Conservation (phyloP, 768 basidiomycete genomes). For the Lactarius hatsudake region DNA sequence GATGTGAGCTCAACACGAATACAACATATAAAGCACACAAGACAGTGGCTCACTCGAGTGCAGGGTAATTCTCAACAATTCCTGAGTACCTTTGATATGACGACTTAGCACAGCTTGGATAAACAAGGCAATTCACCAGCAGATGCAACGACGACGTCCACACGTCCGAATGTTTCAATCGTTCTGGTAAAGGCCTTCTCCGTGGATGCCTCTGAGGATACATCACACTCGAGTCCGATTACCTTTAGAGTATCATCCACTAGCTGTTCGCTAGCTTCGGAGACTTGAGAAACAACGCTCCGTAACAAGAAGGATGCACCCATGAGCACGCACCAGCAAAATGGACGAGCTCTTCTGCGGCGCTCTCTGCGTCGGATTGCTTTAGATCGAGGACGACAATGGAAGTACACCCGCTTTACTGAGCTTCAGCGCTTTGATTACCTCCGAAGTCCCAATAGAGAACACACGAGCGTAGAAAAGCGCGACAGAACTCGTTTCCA, state of each 20-base stretch:
- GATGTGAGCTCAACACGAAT: conserved; percentile 6
- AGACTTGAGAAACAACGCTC: conserved; percentile 33
- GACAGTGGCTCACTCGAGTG: conserved; percentile 61
- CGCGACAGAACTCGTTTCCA: conserved; percentile 86
- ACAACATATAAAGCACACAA: neutral
- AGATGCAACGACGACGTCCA: conserved; percentile 85
- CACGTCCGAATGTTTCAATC: conserved; percentile 60
- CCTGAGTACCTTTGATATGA: conserved; percentile 41
- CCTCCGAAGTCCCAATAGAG: conserved; percentile 17
- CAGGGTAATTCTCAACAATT: conserved; percentile 85
- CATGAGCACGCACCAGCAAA: conserved; percentile 45
- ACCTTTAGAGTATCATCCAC: conserved; percentile 57
- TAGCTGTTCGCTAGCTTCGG: conserved; percentile 53
- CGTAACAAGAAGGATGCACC: conserved; percentile 28
- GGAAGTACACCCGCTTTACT: conserved; percentile 68
- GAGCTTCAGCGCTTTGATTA: neutral
- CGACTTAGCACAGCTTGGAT: neutral
- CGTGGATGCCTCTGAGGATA: conserved; percentile 78
- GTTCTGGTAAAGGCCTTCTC: conserved; percentile 66
- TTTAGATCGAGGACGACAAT: conserved; percentile 83
- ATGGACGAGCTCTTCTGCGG: conserved; percentile 65
- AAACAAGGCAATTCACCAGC: conserved; percentile 57
- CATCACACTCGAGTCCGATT: conserved; percentile 82
- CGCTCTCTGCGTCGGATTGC: conserved; percentile 58
- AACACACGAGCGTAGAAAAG: conserved; percentile 80